Base-by-base conservation (phyloP, 495 filamentous ascomycete genomes). In the Talaromyces trachyspermus region DNA sequence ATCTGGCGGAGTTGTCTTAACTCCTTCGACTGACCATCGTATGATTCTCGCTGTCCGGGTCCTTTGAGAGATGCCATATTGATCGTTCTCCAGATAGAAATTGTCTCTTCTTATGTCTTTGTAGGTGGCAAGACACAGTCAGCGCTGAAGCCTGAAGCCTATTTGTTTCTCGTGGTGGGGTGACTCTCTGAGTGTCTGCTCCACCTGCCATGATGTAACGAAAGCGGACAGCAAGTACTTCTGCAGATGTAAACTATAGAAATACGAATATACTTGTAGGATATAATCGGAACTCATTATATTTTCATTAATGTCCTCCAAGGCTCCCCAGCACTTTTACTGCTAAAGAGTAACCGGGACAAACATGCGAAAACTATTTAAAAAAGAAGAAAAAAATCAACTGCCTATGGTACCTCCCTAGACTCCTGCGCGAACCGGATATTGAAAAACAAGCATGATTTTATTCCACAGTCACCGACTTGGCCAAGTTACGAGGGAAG, bases 391-490 rank as follows among this genome's bases (percentile, higher is more conserved):
- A 43, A 43, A 43, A 25, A 30, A 38, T 38, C 17, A 46, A 46
- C 22, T 37, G 10, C 44, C 44, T 37, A 37, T 46, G 29, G 19
- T 46, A 23, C 29, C 20, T 17, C 23, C 44, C 18, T 37, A 36
- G 20, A 42, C 39, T 42, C 39, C 39, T 26, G 39, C 4, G 39
- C 39, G 23, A 42, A 42, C 39, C 20, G 19, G 26, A 24, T 20
- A n/a, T n/a, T 33, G 25, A 43, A 29, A 37, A 27, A 7, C 9
- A 36, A 40, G 17, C n/a, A n/a, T 36, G 17, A n/a, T 10, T 71
- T 72, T 88, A 98, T 78, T 98, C 92, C 46, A 98, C 92, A 35
- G 92, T 98, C 44, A 98, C 92, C 49, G 90, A 95, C 81, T 98
- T 98, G 60, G 92, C 92, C 62, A 98, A 70, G 71, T 98, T 98